Base-by-base conservation (phyloP, 139 green algal species). In the Chlamydomonas urium region DNA sequence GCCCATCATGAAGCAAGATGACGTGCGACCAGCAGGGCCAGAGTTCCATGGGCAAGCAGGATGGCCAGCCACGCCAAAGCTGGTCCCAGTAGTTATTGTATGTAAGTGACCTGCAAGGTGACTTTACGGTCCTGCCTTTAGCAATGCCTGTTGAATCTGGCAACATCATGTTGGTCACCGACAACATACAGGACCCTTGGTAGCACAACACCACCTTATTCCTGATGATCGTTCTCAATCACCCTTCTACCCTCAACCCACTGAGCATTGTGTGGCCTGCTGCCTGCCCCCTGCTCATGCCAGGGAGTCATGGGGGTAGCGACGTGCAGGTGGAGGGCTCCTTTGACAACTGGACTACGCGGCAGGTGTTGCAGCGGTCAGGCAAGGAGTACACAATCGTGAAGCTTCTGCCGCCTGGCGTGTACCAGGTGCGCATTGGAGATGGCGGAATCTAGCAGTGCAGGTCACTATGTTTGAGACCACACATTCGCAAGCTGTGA, bases 351-450 rank as follows among this genome's bases (percentile, higher is more conserved):
- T 99, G 95, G 95, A 91, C 83, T 2, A 93, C 86, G 0, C 66
- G 92, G 8, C 84, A 91, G 72, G 63, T 73, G 28, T 79, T 99
- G 73, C 91, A 97, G 75, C 69, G 77, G 1, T 90, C 86, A 0
- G 95, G 95, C 45, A 92, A 89, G 73, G 94, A 98, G 81, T 98
- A 94, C 80, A 97, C 91, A 4, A 87, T 99, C 17, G 87, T 99
- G 24, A 99, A 97, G 81, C 80, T 98, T 50, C 82, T 98, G 56
- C 83, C 91, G 0, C 94, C 94, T 3, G 94, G 94, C 17, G 92
- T 98, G 57, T 97, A 97, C 77, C 91, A 94, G 80, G 88, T 93
- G 35, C 6, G 74, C 37, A 19, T 67, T 17, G 8, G 45, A 56
- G 45, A 21, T 17, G 17, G 17, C 45, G 45, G 21, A 56, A 26